A percentile compares a stretch with the other conserved stretches of the same genome.
phyloP scores from a whole-genome alignment of 768 basidiomycete genomes.

The Heimioporus sp. region DNA sequence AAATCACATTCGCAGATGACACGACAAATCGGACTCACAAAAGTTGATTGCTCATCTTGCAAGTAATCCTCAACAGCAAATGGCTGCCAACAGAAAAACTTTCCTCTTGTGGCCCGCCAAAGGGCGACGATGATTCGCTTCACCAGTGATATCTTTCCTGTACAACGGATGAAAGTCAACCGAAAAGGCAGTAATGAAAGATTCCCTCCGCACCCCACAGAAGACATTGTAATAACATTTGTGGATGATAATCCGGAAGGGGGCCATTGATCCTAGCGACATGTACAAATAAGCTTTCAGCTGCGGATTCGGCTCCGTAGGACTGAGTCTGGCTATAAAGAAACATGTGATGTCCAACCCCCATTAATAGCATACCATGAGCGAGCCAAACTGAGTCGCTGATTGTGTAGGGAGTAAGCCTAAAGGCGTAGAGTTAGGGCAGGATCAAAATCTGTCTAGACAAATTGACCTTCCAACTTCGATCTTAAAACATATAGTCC shows the following conservation, averaged over 20 bases:
- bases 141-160: constrained; percentile 84
- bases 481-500: constrained; percentile 69
- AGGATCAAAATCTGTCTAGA: neutral
- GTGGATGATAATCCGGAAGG: constrained; percentile 88
- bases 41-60: constrained; percentile 14
- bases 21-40: constrained; percentile 15
- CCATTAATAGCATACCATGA: constrained; percentile 78
- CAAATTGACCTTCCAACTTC: constrained; percentile 54
- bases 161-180: constrained; percentile 1
- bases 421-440: constrained; percentile 26
- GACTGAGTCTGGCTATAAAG: constrained; percentile 59
- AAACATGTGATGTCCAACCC: constrained; percentile 79
- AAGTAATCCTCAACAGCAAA: constrained; percentile 52
- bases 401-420: constrained; percentile 76
- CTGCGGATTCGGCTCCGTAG: constrained; percentile 17
- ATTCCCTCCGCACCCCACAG: constrained; percentile 70
- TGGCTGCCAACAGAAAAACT: constrained; percentile 39
- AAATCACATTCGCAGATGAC: neutral
- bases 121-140: constrained; percentile 78
- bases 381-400: constrained; percentile 91
- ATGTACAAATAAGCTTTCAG: constrained; percentile 71
- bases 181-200: neutral
- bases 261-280: constrained; percentile 85
- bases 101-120: constrained; percentile 31
- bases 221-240: constrained; percentile 88